phyloP scores from a whole-genome alignment of 2,329 filamentous ascomycete genomes.

The Fusarium sp. region DNA sequence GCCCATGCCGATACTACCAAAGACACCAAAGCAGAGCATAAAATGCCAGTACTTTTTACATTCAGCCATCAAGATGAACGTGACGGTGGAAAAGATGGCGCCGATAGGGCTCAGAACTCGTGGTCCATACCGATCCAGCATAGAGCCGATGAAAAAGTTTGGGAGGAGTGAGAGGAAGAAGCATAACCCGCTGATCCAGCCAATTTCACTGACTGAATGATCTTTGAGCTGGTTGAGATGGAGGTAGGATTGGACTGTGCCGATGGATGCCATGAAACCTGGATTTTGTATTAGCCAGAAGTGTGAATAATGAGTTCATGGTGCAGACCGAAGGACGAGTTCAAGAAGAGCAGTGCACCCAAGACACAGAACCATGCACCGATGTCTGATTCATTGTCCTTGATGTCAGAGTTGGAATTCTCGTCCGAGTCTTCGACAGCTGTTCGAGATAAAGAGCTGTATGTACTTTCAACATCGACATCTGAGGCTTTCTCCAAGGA shows the following conservation, averaged over 20 bases:
- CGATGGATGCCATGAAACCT: conserved; percentile 62
- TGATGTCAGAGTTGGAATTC: no score
- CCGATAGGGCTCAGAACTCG: conserved; percentile 55
- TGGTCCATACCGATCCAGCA: conserved; percentile 62
- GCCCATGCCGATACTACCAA: conserved; percentile 57
- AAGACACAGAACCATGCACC: conserved; percentile 27
- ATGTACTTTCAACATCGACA: no score
- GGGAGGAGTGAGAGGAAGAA: conserved; percentile 59
- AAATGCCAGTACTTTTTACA: conserved; percentile 63
- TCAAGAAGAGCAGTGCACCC: conserved; percentile 30
- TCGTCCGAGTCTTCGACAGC: no score
- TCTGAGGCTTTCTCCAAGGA: no score
- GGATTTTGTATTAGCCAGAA: background rate
- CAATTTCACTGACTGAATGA: conserved; percentile 58
- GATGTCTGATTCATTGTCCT: background rate
- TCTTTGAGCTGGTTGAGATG: conserved; percentile 56
- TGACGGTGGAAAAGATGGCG: conserved; percentile 51
- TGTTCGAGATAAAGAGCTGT: no score
- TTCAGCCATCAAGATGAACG: conserved; percentile 60
- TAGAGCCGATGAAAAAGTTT: conserved; percentile 60
- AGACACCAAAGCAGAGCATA: conserved; percentile 58
- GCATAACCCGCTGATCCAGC: conserved; percentile 62
- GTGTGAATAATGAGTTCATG: no score
- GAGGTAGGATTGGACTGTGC: conserved; percentile 61
- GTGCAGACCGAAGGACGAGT: conserved; percentile 18